A percentile compares a stretch with the other conserved stretches of the same genome.
Conservation (phyloP, 352 stramenopile species). For the Globisporangium mamillatum region DNA sequence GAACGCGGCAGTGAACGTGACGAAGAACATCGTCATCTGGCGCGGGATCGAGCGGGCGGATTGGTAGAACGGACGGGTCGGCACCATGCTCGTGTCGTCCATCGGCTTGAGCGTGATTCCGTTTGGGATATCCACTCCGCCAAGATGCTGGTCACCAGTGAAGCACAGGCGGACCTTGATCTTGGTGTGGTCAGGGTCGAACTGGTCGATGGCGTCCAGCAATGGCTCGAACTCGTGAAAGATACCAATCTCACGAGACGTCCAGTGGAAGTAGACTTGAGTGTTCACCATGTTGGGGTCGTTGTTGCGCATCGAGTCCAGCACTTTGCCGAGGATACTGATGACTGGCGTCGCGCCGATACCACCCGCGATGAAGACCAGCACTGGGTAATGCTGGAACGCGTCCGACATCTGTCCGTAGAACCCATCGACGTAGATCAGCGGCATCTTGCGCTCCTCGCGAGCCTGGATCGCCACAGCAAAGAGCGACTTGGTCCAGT, state of each 20-base stretch:
- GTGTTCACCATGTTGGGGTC: slow-evolving; percentile 67
- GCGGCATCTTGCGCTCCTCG: slow-evolving; percentile 73
- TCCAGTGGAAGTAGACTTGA: slow-evolving; percentile 85
- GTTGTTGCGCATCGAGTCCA: slow-evolving; percentile 76
- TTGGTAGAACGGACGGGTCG: slow-evolving; percentile 77
- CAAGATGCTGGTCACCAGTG: slow-evolving; percentile 77
- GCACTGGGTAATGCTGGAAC: slow-evolving; percentile 77
- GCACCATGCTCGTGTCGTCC: slow-evolving; percentile 78
- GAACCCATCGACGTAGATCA: slow-evolving; percentile 82
- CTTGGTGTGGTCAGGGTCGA: slow-evolving; percentile 57
- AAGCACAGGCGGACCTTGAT: slow-evolving; percentile 79
- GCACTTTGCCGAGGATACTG: slow-evolving; percentile 84
- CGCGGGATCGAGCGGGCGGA: slow-evolving; percentile 56
- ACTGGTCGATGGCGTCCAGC: slow-evolving; percentile 74
- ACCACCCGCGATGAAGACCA: slow-evolving; percentile 79
- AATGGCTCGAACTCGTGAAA: slow-evolving; percentile 85
- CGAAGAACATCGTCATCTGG: slow-evolving; percentile 79
- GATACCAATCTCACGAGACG: slow-evolving; percentile 77
- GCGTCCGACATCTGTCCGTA: slow-evolving; percentile 85
- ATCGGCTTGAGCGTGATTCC: slow-evolving; percentile 77
- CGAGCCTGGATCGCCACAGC: slow-evolving; percentile 70
- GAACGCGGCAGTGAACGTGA: slow-evolving; percentile 77
- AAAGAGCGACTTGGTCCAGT: slow-evolving; percentile 76
- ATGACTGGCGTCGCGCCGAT: slow-evolving; percentile 90
- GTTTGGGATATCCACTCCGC: slow-evolving; percentile 67